Percentiles rank a stretch among this genome's conserved stretches.
Evolutionary conservation across 306 rosid genomes (phyloP).

Genomic region (Quercus agrifolia): DNA sequence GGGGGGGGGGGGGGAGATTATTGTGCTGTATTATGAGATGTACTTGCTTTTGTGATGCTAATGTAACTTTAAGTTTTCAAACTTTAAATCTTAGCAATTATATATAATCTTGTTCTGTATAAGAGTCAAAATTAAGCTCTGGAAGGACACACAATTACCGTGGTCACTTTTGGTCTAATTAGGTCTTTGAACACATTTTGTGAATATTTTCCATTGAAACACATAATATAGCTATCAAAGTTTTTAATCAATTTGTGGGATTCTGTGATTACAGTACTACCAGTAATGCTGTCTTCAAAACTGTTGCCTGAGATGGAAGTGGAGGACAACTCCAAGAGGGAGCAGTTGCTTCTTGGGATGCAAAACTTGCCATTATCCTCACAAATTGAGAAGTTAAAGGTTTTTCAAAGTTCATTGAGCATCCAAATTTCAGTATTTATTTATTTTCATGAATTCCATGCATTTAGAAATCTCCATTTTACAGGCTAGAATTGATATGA

Average conservation of each 20-base stretch:
- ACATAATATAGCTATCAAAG: background rate
- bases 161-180: background rate
- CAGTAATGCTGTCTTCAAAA: slow-evolving; percentile 87
- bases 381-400: slow-evolving; percentile 82
- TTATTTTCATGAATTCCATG: background rate
- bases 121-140: background rate
- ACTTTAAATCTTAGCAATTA: too few species aligned
- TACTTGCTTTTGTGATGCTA: too few species aligned
- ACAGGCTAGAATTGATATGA: slow-evolving; percentile 84
- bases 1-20: too few species aligned
- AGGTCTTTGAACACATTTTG: background rate
- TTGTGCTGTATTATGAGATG: too few species aligned
- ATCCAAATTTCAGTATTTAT: background rate
- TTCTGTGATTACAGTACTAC: slow-evolving; percentile 49
- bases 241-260: background rate
- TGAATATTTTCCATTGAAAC: background rate
- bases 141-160: background rate
- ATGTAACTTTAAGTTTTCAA: too few species aligned
- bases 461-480: slow-evolving; percentile 8
- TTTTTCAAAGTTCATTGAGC: slow-evolving; percentile 20
- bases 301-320: slow-evolving; percentile 90
- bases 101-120: too few species aligned
- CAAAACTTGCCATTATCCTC: slow-evolving; percentile 69
- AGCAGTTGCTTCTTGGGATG: slow-evolving; percentile 80
- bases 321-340: slow-evolving; percentile 70